Base-by-base conservation (phyloP, 441 rosid genomes). In the Gossypium lobatum region DNA sequence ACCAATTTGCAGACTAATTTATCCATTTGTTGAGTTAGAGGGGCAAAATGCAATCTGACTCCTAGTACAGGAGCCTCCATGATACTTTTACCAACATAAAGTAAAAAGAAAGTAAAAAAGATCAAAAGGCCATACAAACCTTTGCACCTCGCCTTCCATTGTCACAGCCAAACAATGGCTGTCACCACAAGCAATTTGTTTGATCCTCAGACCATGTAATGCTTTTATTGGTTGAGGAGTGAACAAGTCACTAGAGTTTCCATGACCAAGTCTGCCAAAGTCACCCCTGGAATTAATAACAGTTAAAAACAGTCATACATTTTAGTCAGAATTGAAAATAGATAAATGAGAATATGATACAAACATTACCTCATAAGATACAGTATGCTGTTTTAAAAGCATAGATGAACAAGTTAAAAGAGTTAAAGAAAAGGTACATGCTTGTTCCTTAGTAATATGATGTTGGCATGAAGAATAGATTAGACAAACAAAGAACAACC, bases 111-210 rank as follows among this genome's bases (percentile, higher is more conserved):
- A 67, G 70, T 69, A 26, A 25, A 23, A 10, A 59, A 34, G 42
- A 42, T 26, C 65, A 28, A 13, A 6, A 67, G 69, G 46, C 14
- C 68, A 46, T 23, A 73, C 79, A 57, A 81, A 93, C 98, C 98
- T 95, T 71, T 83, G 98, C 64, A 93, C 98, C 80, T 86, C 89
- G 62, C 99, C 99, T 25, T 87, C 97, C 86, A 84, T 78, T 6
- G 96, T 95, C 73, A 93, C 97, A 57, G 99, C 97, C 82, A 93
- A 82, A 77, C 99, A 95, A 77, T 95, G 99, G 87, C 99, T 90
- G 77, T 95, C 98, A 60, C 99, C 99, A 77, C 99, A 93, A 73
- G 99, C 98, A 80, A 95, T 93, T 82, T 93, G 97, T 87, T 85
- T 95, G 14, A 95, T 89, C 86, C 63, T 88, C 76, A 91, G 14